Base-by-base conservation (phyloP, 352 stramenopile genomes). In the Phytophthora vignae region DNA sequence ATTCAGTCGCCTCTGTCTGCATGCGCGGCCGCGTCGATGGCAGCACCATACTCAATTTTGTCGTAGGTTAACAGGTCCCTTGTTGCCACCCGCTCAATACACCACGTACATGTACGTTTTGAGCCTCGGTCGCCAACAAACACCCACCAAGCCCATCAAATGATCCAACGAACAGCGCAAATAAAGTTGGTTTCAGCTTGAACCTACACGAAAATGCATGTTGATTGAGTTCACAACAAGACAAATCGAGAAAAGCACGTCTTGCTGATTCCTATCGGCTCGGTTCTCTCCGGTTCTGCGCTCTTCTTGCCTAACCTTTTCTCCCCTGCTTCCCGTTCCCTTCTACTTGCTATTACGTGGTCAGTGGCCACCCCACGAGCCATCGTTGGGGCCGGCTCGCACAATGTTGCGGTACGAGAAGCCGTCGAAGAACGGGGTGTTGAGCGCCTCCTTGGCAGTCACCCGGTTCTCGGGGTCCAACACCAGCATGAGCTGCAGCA, bases 401-500 rank as follows among this genome's bases (percentile, higher is more conserved):
- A 60, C 79, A n/a, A 90, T 85, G 62, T 82, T 78, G 60, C 76
- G 65, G 62, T 84, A 81, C 58, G 84, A 88, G 40, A 92, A 93
- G 1, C 82, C 83, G 49, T 92, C 82, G 64, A 99, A 98, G 71
- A 98, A 98, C 7, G 85, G 80, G 69, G 96, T 85, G 42, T 92
- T 84, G 36, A 98, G 79, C 36, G 96, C 95, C 22, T 94, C 78
- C 56, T 87, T 88, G 1, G 96, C 96, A 9, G 90, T 97, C 33
- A 98, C 82, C 53, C 96, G 90, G 49, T 98, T 93, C n/a, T 93
- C 85, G 9, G 95, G 96, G 76, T 98, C 94, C 55, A 98, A 77
- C 54, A 98, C 91, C 42, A 99, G 77, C 81, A 99, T 94, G 57
- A 97, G 87, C 66, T 98, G 88, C 22, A 99, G 74, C 31, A 99